Conservation (phyloP, 257 asterid species). For the Solanum medicagineum region DNA sequence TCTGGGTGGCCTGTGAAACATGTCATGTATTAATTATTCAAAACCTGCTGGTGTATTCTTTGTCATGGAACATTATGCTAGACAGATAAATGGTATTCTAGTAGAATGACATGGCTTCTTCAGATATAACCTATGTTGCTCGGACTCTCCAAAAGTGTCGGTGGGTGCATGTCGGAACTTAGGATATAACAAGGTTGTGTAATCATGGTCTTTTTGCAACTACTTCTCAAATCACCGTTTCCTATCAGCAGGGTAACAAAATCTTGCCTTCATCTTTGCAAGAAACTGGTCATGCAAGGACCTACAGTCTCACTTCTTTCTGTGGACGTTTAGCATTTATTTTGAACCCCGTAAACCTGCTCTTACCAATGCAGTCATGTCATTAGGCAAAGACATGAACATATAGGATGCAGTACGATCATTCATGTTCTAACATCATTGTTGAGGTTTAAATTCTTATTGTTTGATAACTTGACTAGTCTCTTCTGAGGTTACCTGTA, state of each 20-base stretch:
- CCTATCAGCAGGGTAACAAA: background rate
- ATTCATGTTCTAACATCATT: background rate
- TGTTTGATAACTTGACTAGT: background rate
- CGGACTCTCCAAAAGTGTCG: no score
- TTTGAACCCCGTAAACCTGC: background rate
- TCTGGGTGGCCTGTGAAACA: background rate
- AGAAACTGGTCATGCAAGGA: background rate
- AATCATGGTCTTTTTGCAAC: background rate
- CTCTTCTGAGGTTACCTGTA: background rate
- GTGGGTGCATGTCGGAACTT: no score
- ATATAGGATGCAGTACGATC: background rate
- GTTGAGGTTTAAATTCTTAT: background rate
- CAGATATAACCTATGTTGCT: background rate
- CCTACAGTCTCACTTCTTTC: background rate
- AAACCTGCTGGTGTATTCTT: background rate
- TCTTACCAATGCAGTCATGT: background rate
- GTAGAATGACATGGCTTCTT: background rate
- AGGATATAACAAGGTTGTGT: background rate
- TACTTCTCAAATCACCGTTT: background rate
- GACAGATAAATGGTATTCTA: background rate
- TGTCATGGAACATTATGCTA: background rate
- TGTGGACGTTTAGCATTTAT: background rate
- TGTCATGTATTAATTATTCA: background rate
- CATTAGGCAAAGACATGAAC: background rate
- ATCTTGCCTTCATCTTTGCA: background rate